Base-by-base conservation (phyloP, 768 basidiomycete species). In the Coprinopsis marcescibilis region DNA sequence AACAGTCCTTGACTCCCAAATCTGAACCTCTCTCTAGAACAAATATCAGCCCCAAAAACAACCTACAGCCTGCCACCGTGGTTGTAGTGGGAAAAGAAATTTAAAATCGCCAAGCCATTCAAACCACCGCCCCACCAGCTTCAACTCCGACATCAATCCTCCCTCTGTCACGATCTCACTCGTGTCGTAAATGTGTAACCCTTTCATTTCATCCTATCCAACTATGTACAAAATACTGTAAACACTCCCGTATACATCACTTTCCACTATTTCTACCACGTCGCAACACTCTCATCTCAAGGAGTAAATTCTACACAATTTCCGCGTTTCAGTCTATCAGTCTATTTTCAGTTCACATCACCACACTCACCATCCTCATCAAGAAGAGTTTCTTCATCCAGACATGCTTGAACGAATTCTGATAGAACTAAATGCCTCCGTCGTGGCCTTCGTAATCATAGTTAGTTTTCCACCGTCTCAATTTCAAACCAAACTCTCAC, bases 381-480 rank as follows among this genome's bases (percentile, higher is more conserved):
- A 29, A 93, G 71, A 34, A 94, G 61, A 0, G 89, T 90, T 34
- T 73, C 76, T 58, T 93, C 89, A n/a, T 89, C 89, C 25, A 93
- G 57, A 57, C 84, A 92, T 4, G 81, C 83, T 34, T 76, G 66
- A 30, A 96, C 77, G 61, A 79, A 96, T 50, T 88, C 86, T 0
- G 83, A 72, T 44, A 91, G 70, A 7, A 95, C 74, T 4, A 94
- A 72, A 56, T 88, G 78, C 38, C 88, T 80, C 20, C 82, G 77
- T 65, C 87, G 90, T 1, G 89, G 89, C 56, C 91, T 93, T 47
- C 1, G 40, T 49, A 42, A 46, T 12, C 14, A 11, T 27, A 17
- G 14, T 43, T 27, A 40, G 13, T 52, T 39, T n/a, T 29, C 40
- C 24, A 53, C 32, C 57, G 50, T 44, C 38, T 49, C 45, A 17